Base-by-base conservation (phyloP, 371 early-diverging fungal species). In the Gilbertella persicaria region DNA sequence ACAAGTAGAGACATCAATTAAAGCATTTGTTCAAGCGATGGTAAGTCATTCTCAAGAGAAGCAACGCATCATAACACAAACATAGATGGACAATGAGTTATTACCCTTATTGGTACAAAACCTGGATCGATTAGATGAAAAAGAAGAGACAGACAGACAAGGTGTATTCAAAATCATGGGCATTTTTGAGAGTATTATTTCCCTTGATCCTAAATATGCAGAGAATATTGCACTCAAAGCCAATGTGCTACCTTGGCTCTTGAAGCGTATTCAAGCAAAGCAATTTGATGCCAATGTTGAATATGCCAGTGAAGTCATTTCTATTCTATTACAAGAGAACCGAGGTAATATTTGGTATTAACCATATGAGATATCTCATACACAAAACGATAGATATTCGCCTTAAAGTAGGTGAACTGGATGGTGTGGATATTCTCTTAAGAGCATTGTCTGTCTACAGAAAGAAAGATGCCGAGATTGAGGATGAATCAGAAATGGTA, bases 401-500 rank as follows among this genome's bases (percentile, higher is more conserved):
- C n/a, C 45, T 83, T 2, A 81, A 76, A 54, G 55, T 91, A 5
- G 80, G 74, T 12, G 80, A 78, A 38, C 48, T 80, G n/a, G 80
- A 78, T 16, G 95, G 91, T 8, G 63, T 94, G 4, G 94, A 92
- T 62, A 67, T 81, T 1, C 60, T 94, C 33, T 71, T 96, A 28
- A 79, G 75, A 35, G 78, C 82, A 10, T 45, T 90, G 35, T 71
- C 90, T 24, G 79, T 82, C 71, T 64, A 66, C 5, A 7, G 13
- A 10, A 5, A 9, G 13, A 82, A 80, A 56, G 94, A 95, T 58
- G 96, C 97, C 4, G 67, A 68, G 21, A 89, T 91, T 41, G 84
- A 82, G 8, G 94, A 93, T 60, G 95, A 93, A 60, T 72, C 82
- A 37, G 97, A 97, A 58, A 78, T 90, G 74, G 74, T 97, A 69